Percentiles rank a stretch among this genome's conserved stretches.
Conservation (phyloP, 2,329 filamentous ascomycete genomes). For the Cryphonectria naterciae region DNA sequence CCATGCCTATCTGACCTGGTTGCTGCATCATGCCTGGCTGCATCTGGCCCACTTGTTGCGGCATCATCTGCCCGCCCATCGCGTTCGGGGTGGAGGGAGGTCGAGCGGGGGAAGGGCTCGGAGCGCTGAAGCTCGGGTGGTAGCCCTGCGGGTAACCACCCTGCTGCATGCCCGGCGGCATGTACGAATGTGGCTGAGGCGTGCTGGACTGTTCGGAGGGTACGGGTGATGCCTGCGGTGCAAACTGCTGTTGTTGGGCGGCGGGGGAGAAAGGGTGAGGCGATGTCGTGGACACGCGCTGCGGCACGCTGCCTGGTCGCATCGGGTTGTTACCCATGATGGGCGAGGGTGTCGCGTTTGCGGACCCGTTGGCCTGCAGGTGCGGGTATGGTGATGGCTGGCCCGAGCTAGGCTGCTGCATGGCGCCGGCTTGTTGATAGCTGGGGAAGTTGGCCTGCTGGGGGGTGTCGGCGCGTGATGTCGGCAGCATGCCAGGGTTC, state of each 20-base stretch:
- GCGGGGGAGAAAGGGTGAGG: conserved; percentile 88
- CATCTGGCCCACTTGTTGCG: conserved; percentile 52
- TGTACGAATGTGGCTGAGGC: conserved; percentile 73
- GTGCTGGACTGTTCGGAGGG: conserved; percentile 76
- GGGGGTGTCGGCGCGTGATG: conserved; percentile 90
- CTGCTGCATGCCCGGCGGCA: conserved; percentile 49
- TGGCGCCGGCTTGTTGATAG: conserved; percentile 65
- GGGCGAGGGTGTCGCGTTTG: conserved; percentile 88
- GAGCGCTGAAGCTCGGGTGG: conserved; percentile 59
- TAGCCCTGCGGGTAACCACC: conserved; percentile 61
- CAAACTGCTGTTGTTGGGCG: conserved; percentile 66
- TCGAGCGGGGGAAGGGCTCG: conserved; percentile 59
- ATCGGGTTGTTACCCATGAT: conserved; percentile 80
- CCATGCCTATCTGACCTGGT: conserved; percentile 36
- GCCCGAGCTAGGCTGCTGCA: conserved; percentile 63
- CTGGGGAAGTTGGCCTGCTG: conserved; percentile 75
- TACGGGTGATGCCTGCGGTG: conserved; percentile 73
- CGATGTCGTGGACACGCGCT: conserved; percentile 87
- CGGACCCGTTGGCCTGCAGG: conserved; percentile 77
- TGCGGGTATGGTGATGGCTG: conserved; percentile 79
- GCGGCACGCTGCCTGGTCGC: conserved; percentile 70
- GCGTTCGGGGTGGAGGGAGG: conserved; percentile 58
- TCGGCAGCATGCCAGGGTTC: conserved; percentile 72
- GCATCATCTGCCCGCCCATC: conserved; percentile 57
- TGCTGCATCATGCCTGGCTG: conserved; percentile 44